Evolutionary conservation across 1,284 basidiomycete species (phyloP), one percentile per base, ranked within the genome.

Genomic region (Agroathelia rolfsii): DNA sequence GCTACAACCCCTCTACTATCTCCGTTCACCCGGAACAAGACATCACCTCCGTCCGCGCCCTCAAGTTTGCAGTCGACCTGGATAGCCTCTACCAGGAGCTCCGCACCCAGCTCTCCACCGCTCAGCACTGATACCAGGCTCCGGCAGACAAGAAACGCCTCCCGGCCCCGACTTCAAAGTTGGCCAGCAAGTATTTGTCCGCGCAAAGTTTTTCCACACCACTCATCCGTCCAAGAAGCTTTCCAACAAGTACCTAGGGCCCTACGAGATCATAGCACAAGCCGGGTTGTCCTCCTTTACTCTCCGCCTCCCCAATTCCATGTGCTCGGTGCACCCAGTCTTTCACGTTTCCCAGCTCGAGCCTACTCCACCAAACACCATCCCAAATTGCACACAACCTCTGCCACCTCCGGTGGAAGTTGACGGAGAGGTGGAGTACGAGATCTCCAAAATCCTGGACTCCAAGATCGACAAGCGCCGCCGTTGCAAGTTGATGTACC

Each of bases 191-290:
- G n/a, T n/a, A n/a, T n/a, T n/a, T n/a, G n/a, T n/a, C n/a, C n/a
- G n/a, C n/a, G n/a, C n/a, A n/a, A n/a, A n/a, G n/a, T n/a, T n/a
- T n/a, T n/a, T 60, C n/a, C 15, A 29, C 3, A 53, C 49, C 3
- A 46, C 40, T 13, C 34, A 51, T 5, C 56, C 54, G 0, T 43
- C 51, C 5, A 45, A 48, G 35, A 61, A 61, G 37, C 45, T 62
- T 4, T 43, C 51, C 11, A 39, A 49, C 16, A 43, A 42, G 14
- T 41, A 35, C 19, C 34, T 51, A 5, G 55, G 58, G 10, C 58
- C 56, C 4, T 62, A 49, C 41, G 38, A 41, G 14, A 41, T 61
- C 29, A 36, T 48, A 19, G 24, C 19, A 6, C 42, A 44, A 12
- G 30, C 59, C 8, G 43, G 48, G 11, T 23, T 35, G 0, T 27